Evolutionary conservation across 345 rosid genomes (phyloP).

Genomic region (Gossypium stocksii): DNA sequence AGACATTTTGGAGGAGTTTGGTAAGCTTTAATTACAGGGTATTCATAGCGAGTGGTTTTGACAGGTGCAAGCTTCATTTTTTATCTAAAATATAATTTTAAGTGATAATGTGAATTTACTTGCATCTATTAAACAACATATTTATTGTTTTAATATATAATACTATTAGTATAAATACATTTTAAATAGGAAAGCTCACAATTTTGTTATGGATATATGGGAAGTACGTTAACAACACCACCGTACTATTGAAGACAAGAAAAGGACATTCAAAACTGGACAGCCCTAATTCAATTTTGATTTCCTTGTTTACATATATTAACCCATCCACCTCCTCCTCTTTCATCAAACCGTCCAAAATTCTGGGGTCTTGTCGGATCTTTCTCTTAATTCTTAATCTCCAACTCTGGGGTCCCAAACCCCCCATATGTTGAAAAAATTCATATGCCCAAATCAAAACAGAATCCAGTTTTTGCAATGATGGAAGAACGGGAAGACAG

Average conservation of each 20-base stretch:
- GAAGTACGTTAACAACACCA: background rate
- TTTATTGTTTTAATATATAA: no score
- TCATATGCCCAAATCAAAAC: background rate
- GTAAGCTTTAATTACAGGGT: no score
- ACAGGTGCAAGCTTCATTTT: no score
- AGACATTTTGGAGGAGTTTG: no score
- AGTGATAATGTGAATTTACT: no score
- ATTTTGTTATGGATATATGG: background rate
- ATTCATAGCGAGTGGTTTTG: no score
- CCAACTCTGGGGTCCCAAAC: background rate
- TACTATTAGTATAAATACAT: no score
- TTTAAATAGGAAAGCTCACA: no score
- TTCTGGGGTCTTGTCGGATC: background rate
- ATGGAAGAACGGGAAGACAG: conserved; percentile 10
- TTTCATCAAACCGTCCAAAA: background rate
- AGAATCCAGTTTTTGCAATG: background rate
- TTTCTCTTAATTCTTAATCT: background rate
- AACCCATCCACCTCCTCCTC: background rate
- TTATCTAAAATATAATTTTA: no score
- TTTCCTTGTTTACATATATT: background rate
- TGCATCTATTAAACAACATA: no score
- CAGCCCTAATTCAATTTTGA: background rate
- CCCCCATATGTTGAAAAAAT: background rate
- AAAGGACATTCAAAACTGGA: background rate
- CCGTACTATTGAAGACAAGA: background rate